Conservation (phyloP, 2,329 filamentous ascomycete genomes). For the Penicillium thymicola region DNA sequence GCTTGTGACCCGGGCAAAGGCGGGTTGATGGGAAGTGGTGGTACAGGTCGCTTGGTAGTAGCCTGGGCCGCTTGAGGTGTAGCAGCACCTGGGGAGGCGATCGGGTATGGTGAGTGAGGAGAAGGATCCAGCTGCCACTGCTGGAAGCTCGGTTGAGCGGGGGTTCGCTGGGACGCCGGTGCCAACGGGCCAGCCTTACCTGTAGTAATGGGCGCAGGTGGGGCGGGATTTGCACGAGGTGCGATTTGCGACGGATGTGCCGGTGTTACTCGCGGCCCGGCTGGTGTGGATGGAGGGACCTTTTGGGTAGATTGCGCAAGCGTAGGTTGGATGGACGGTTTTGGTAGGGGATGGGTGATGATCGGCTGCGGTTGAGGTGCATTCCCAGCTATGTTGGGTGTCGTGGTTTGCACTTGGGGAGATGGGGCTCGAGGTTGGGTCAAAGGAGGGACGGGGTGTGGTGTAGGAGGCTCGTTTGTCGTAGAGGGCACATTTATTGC, state of each 20-base stretch:
- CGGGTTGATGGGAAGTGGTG: constrained; percentile 19
- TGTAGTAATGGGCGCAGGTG: constrained; percentile 12
- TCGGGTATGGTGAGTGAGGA: constrained; percentile 31
- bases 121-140: constrained; percentile 37
- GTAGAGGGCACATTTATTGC: constrained; percentile 3
- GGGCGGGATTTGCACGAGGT: constrained; percentile 17
- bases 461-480: neutral
- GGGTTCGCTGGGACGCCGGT: constrained; percentile 20
- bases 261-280: constrained; percentile 15
- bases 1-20: constrained; percentile 13
- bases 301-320: constrained; percentile 19
- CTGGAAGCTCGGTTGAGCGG: constrained; percentile 34
- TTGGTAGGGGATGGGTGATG: constrained; percentile 20
- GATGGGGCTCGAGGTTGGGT: constrained; percentile 3
- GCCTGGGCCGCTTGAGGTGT: constrained; percentile 15
- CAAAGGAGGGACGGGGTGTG: constrained; percentile 7
- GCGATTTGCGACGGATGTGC: constrained; percentile 27
- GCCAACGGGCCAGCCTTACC: constrained; percentile 18
- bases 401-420: constrained; percentile 12
- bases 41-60: constrained; percentile 19
- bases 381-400: constrained; percentile 10
- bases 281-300: constrained; percentile 19
- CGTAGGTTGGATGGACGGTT: constrained; percentile 21
- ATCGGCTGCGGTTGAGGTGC: constrained; percentile 14
- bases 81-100: constrained; percentile 21